phyloP scores from a whole-genome alignment of 176 grass and related monocot species.

The Dactylis glomerata region DNA sequence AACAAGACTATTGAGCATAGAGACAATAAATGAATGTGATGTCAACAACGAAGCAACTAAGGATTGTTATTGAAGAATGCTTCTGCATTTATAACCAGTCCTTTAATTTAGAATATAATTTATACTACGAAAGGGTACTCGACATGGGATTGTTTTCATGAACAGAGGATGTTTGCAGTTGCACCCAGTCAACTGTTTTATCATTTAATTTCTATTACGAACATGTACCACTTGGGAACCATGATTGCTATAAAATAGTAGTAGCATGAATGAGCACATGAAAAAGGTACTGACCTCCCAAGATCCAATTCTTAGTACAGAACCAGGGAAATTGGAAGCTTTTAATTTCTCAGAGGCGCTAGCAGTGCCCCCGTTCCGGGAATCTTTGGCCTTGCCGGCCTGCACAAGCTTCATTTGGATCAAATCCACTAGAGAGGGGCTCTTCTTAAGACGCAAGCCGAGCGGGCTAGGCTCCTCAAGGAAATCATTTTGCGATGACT shows the following conservation, averaged over 20 bases:
- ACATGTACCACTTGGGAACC: not conserved
- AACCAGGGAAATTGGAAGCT: slow-evolving; percentile 74
- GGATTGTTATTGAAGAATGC: no score
- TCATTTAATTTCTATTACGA: not conserved
- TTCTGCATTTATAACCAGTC: no score
- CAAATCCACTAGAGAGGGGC: slow-evolving; percentile 74
- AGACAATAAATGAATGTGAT: no score
- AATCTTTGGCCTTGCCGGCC: slow-evolving; percentile 34
- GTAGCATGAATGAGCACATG: not conserved
- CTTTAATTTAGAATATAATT: no score
- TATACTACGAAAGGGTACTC: no score
- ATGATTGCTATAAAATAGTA: not conserved
- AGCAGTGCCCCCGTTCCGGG: slow-evolving; percentile 2
- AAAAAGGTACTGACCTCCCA: slow-evolving; percentile 57
- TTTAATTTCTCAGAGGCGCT: slow-evolving; percentile 60
- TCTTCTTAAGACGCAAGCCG: slow-evolving; percentile 79
- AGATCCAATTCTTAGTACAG: slow-evolving; percentile 63
- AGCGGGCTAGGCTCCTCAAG: slow-evolving; percentile 68
- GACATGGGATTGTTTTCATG: not conserved
- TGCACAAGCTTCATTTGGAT: slow-evolving; percentile 83
- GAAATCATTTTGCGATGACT: slow-evolving; percentile 35
- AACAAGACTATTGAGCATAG: no score
- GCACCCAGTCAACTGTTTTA: not conserved
- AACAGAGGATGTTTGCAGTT: not conserved
- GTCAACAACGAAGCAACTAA: no score